A percentile compares a stretch with the other conserved stretches of the same genome.
Evolutionary conservation across 495 filamentous ascomycete genomes (phyloP).

Genomic region (Neurospora sp.): DNA sequence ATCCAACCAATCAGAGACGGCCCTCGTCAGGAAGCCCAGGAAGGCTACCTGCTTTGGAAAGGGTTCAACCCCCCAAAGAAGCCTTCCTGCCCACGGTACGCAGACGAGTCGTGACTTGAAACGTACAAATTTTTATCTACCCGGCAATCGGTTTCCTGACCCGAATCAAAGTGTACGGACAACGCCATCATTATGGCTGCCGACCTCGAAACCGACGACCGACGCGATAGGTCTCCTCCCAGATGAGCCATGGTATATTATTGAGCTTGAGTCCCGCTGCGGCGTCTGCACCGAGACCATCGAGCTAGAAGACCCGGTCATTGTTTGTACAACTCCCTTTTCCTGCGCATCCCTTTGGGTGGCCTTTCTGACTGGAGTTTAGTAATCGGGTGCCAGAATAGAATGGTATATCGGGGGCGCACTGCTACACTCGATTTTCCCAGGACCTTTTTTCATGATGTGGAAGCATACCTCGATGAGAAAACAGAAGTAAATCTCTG

Average conservation of each 20-base stretch:
- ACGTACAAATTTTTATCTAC: neutral
- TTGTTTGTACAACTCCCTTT: neutral
- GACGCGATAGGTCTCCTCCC: neutral
- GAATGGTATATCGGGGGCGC: neutral
- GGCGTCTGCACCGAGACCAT: neutral
- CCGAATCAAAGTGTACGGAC: neutral
- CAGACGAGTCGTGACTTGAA: neutral
- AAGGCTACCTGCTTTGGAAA: too few relatives aligned
- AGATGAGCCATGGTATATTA: neutral
- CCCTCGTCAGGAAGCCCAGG: too few relatives aligned
- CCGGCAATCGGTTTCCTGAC: neutral
- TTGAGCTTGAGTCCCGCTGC: neutral
- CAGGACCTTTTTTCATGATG: neutral
- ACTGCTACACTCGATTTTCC: neutral
- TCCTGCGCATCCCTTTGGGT: too few relatives aligned
- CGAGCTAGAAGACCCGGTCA: neutral
- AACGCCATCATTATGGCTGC: neutral
- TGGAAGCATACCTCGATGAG: neutral
- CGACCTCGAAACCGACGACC: neutral
- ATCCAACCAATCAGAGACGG: too few relatives aligned
- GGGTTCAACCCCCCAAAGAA: too few relatives aligned
- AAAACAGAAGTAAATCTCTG: neutral
- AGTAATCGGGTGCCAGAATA: neutral
- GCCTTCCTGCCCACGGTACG: too few relatives aligned
- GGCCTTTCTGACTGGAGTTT: neutral